Percentiles rank a stretch among this genome's conserved stretches.
Evolutionary conservation across 2,329 filamentous ascomycete species (phyloP).

Genomic region (Fusarium devonianum): DNA sequence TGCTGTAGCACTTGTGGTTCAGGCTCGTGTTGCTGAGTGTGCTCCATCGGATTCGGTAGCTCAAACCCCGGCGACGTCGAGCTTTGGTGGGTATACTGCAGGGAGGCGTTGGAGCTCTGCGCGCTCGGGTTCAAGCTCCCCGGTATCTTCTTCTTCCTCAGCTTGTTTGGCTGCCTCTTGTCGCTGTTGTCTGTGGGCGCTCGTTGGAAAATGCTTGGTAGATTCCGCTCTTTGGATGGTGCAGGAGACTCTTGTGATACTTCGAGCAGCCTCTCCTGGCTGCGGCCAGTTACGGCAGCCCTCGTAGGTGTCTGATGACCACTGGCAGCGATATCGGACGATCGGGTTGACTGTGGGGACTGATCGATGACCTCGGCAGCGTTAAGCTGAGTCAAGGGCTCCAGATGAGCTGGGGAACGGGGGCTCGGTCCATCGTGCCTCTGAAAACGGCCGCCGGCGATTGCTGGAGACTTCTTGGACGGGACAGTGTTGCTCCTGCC

Average conservation of each 20-base stretch:
- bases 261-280: slow-evolving; percentile 58
- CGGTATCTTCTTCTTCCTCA: slow-evolving; percentile 84
- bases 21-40: slow-evolving; percentile 27
- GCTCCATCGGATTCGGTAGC: slow-evolving; percentile 56
- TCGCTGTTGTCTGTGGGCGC: slow-evolving; percentile 67
- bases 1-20: slow-evolving; percentile 27
- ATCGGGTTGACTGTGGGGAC: slow-evolving; percentile 42
- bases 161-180: slow-evolving; percentile 82
- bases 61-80: slow-evolving; percentile 57
- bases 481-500: slow-evolving; percentile 88
- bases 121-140: slow-evolving; percentile 84
- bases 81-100: slow-evolving; percentile 56
- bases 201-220: slow-evolving; percentile 75
- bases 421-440: slow-evolving; percentile 44
- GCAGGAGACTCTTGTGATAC: slow-evolving; percentile 55
- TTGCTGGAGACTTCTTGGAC: slow-evolving; percentile 82
- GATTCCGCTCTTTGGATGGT: slow-evolving; percentile 69
- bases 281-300: slow-evolving; percentile 49
- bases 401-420: slow-evolving; percentile 46
- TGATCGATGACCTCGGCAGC: slow-evolving; percentile 34
- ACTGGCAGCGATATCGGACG: slow-evolving; percentile 38
- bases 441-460: slow-evolving; percentile 72
- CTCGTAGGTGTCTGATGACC: slow-evolving; percentile 42
- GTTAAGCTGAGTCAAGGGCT: slow-evolving; percentile 49
- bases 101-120: slow-evolving; percentile 85